Percentiles rank a stretch among this genome's conserved stretches.
Evolutionary conservation across 169 alveolate genomes (phyloP).

Genomic region (Haemoproteus tartakovskyi): DNA sequence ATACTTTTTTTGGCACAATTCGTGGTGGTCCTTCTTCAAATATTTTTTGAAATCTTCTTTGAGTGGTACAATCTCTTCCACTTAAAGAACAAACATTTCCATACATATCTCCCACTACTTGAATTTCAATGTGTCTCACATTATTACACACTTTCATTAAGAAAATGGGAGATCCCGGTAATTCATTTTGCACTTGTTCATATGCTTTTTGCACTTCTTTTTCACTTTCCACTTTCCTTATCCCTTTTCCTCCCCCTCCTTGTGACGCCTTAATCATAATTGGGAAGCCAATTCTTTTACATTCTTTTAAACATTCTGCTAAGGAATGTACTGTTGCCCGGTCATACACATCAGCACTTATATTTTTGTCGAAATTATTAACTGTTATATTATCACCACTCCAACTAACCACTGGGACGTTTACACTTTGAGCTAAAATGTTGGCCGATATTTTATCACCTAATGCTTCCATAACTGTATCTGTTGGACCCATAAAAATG

Average conservation of each 20-base stretch:
- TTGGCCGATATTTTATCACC: constrained; percentile 92
- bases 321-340: constrained; percentile 70
- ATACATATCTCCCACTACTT: constrained; percentile 87
- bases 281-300: constrained; percentile 91
- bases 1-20: constrained; percentile 78
- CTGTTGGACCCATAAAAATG: constrained; percentile 89
- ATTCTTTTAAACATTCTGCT: constrained; percentile 81
- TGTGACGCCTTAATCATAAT: constrained; percentile 94
- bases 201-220: constrained; percentile 72
- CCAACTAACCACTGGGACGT: constrained; percentile 91
- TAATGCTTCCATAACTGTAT: constrained; percentile 86
- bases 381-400: constrained; percentile 80
- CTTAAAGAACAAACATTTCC: constrained; percentile 87
- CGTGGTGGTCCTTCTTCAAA: constrained; percentile 91
- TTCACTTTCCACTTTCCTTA: constrained; percentile 78
- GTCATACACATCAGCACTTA: constrained; percentile 31
- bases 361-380: constrained; percentile 19
- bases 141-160: constrained; percentile 77
- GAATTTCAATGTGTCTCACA: constrained; percentile 88
- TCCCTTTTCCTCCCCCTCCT: constrained; percentile 97
- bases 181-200: constrained; percentile 76
- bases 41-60: constrained; percentile 91
- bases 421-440: constrained; percentile 90
- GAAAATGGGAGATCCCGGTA: constrained; percentile 78
- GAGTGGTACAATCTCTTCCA: constrained; percentile 92